Evolutionary conservation across 257 asterid genomes (phyloP).

Genomic region (Henckelia pumila): DNA sequence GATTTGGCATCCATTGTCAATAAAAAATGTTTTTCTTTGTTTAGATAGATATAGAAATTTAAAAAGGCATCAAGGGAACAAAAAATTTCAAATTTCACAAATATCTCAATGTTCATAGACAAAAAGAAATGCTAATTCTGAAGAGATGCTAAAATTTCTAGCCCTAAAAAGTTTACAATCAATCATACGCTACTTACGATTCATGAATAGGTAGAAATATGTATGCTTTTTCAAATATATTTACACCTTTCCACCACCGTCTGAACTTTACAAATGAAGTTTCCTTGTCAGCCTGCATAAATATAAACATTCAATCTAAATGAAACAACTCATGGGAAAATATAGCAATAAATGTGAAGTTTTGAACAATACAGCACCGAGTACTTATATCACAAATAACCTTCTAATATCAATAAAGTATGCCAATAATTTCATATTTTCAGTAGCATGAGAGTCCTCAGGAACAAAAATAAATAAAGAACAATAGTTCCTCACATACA

Average conservation of each 20-base stretch:
- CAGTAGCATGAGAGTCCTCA: conserved; percentile 6
- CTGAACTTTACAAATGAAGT: conserved; percentile 71
- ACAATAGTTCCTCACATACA: conserved; percentile 13
- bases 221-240: conserved; percentile 86
- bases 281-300: conserved; percentile 56
- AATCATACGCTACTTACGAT: conserved; percentile 48
- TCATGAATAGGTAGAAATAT: conserved; percentile 87
- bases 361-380: conserved; percentile 4
- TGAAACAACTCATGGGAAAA: conserved; percentile 19
- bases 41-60: not conserved
- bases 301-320: conserved; percentile 14
- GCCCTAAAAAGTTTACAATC: conserved; percentile 16
- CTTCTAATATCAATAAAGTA: conserved; percentile 10
- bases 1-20: conserved; percentile 5
- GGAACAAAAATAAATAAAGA: conserved; percentile 13
- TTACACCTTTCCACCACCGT: conserved; percentile 98
- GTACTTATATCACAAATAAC: conserved; percentile 18
- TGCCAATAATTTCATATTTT: not conserved
- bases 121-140: not conserved
- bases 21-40: conserved; percentile 12
- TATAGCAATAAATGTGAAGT: not conserved
- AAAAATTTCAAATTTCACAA: conserved; percentile 8
- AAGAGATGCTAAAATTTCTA: not conserved
- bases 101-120: not conserved
- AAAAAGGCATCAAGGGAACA: conserved; percentile 10